phyloP scores from a whole-genome alignment of 352 stramenopile species.

The Globisporangium viniferum region DNA sequence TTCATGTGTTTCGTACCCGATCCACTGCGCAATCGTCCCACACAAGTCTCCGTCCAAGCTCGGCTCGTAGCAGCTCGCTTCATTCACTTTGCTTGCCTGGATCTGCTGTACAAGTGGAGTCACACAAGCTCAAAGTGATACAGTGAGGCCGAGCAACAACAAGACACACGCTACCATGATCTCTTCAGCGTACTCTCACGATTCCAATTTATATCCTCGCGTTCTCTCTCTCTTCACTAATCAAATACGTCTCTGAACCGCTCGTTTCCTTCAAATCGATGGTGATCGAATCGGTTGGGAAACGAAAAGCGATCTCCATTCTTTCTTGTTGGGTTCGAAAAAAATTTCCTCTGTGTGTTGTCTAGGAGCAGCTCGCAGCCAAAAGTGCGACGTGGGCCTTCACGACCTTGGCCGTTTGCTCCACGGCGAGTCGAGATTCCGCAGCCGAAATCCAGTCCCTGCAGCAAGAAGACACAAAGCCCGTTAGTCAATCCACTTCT shows the following conservation, averaged over 20 bases:
- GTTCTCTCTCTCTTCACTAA: neutral
- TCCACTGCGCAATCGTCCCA: no score
- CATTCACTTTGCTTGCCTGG: neutral
- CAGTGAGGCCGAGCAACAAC: neutral
- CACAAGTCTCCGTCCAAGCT: no score
- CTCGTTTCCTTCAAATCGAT: neutral
- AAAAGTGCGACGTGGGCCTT: constrained; percentile 81
- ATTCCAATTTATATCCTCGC: constrained; percentile 6
- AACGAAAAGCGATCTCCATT: neutral
- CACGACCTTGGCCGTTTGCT: constrained; percentile 81
- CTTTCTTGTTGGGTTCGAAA: neutral
- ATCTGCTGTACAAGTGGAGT: neutral
- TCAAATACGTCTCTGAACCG: neutral
- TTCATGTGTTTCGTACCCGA: no score
- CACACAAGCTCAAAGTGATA: neutral
- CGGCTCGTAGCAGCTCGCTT: no score
- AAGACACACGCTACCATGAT: neutral
- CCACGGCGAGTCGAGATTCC: constrained; percentile 69
- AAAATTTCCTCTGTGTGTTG: neutral
- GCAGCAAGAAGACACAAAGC: neutral
- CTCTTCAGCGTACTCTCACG: constrained; percentile 6
- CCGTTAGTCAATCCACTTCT: neutral
- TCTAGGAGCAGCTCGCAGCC: constrained; percentile 77
- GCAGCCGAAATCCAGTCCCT: constrained; percentile 75
- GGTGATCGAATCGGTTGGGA: neutral